Evolutionary conservation across 768 basidiomycete genomes (phyloP).

Genomic region (Chiua virens): DNA sequence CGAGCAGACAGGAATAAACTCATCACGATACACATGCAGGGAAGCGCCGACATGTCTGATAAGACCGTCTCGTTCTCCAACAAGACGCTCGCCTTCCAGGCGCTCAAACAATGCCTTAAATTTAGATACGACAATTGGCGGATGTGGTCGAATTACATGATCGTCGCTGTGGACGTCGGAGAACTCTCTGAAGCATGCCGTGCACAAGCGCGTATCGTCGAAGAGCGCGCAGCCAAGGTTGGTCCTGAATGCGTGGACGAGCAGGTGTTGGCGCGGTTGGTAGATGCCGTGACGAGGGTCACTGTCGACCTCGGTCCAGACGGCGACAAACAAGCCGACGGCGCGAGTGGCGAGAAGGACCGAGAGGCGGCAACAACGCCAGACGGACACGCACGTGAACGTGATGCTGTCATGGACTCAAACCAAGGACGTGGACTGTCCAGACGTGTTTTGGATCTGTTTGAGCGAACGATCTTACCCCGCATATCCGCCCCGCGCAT

Average conservation of each 20-base stretch:
- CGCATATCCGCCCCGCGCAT: conserved; percentile 76
- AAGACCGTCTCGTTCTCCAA: conserved; percentile 60
- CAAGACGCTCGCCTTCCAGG: conserved; percentile 88
- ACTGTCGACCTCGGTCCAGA: conserved; percentile 34
- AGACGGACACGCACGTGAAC: background rate
- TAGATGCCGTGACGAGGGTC: conserved; percentile 76
- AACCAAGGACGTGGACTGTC: conserved; percentile 70
- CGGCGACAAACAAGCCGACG: too few species aligned
- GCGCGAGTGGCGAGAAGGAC: conserved; percentile 16
- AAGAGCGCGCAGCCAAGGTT: conserved; percentile 42
- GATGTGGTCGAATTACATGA: conserved; percentile 98
- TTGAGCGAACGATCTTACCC: conserved; percentile 79
- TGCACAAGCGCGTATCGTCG: conserved; percentile 79
- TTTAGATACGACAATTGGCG: conserved; percentile 90
- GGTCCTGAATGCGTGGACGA: conserved; percentile 70
- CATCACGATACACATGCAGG: conserved; percentile 25
- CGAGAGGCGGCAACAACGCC: too few species aligned
- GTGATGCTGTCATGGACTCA: conserved; percentile 37
- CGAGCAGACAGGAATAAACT: background rate
- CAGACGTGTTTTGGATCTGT: conserved; percentile 66
- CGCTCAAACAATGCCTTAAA: conserved; percentile 86
- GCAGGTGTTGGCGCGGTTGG: conserved; percentile 86
- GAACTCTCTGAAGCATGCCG: conserved; percentile 87
- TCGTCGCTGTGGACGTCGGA: conserved; percentile 90
- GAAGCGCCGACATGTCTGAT: conserved; percentile 3